Evolutionary conservation across 139 green algal genomes (phyloP).

Genomic region (Chlamydomonas schloesseri): DNA sequence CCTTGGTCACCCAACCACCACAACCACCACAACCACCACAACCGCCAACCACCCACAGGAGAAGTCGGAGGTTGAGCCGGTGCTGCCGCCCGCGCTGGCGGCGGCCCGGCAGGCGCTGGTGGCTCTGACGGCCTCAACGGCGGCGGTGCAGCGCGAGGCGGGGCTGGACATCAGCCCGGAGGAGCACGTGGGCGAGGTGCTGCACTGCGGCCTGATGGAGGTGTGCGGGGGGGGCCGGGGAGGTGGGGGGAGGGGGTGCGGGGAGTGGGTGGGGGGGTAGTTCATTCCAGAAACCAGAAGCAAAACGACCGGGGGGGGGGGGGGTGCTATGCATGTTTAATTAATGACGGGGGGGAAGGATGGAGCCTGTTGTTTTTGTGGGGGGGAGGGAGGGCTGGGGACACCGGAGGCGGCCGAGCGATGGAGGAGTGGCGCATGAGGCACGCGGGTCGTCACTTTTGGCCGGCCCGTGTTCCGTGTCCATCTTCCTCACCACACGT

Average conservation of each 20-base stretch:
- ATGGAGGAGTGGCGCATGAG: no score
- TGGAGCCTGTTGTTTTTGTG: no score
- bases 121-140: constrained; percentile 69
- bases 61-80: constrained; percentile 82
- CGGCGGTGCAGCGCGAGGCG: constrained; percentile 67
- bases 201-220: constrained; percentile 71
- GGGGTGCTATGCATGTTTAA: neutral
- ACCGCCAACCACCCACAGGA: no score
- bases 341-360: no score
- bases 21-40: no score
- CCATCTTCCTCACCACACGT: no score
- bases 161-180: constrained; percentile 72
- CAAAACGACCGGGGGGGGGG: neutral
- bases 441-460: no score
- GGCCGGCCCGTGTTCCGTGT: no score
- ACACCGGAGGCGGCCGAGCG: no score
- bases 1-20: no score
- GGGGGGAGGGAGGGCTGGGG: no score
- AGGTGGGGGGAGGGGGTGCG: neutral
- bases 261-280: neutral
- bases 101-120: constrained; percentile 60
- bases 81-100: constrained; percentile 69
- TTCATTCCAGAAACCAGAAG: neutral
- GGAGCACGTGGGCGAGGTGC: constrained; percentile 86
- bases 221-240: constrained; percentile 28